Conservation (phyloP, 2,329 filamentous ascomycete genomes). For the Colletotrichum neosansevieriae region DNA sequence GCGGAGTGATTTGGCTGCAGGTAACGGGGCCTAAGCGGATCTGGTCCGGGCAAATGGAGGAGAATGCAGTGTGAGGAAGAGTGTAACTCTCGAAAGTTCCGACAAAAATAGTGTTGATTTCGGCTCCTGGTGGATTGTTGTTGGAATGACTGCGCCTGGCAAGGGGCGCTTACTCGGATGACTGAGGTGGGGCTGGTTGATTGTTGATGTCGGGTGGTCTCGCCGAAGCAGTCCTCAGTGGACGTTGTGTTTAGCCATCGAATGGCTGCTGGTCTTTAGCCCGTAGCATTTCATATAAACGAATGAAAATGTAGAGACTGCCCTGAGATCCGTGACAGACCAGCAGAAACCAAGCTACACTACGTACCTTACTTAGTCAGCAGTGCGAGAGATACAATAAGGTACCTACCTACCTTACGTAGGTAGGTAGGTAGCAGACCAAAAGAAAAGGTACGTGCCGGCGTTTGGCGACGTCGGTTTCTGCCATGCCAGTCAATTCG, state of each 20-base stretch:
- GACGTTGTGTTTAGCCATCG: too few relatives aligned
- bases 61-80: conserved; percentile 7
- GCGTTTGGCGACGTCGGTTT: conserved; percentile 6
- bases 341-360: too few relatives aligned
- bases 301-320: too few relatives aligned
- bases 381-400: too few relatives aligned
- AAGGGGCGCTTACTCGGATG: conserved; percentile 12
- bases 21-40: background rate
- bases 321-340: too few relatives aligned
- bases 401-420: too few relatives aligned
- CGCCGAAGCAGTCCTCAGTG: background rate
- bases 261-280: too few relatives aligned
- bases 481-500: background rate
- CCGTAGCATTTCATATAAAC: too few relatives aligned
- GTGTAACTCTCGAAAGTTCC: conserved; percentile 1
- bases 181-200: background rate
- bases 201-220: conserved; percentile 5
- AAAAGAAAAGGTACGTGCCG: conserved; percentile 12
- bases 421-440: background rate
- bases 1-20: background rate
- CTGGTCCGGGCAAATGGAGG: conserved; percentile 4
- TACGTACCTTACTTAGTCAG: too few relatives aligned
- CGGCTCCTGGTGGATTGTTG: background rate
- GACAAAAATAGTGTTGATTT: conserved; percentile 7
- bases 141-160: conserved; percentile 6